Conservation (phyloP, 2,329 filamentous ascomycete species). For the Dissoconium aciculare region DNA sequence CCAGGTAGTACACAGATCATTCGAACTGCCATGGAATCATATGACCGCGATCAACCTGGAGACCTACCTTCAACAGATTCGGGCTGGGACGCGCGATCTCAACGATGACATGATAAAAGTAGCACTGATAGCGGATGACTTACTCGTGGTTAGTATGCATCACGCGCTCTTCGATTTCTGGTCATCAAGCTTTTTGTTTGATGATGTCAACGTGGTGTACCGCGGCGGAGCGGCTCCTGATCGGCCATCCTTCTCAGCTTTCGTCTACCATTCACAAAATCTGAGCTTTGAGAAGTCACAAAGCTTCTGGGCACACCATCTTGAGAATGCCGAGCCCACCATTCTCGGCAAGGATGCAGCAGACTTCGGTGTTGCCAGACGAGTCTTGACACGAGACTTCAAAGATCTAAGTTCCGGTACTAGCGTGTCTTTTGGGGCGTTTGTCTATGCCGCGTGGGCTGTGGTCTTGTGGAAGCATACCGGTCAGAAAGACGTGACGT, state of each 20-base stretch:
- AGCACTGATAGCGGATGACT: no score
- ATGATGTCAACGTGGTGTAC: conserved; percentile 8
- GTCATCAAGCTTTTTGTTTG: conserved; percentile 31
- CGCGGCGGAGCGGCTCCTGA: not conserved
- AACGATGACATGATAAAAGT: no score
- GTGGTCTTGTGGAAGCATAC: not conserved
- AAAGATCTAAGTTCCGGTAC: no score
- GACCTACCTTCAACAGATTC: no score
- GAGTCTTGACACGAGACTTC: no score
- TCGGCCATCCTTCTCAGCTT: not conserved
- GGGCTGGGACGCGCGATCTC: no score
- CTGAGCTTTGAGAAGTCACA: not conserved
- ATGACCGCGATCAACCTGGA: no score
- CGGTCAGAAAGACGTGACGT: not conserved
- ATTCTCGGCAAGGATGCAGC: not conserved
- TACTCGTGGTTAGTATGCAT: conserved; percentile 4
- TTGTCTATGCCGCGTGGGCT: not conserved
- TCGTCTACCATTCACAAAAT: not conserved
- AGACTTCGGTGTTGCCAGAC: no score
- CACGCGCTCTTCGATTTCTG: conserved; percentile 4
- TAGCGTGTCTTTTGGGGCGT: no score
- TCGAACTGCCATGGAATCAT: no score
- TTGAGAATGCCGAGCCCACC: not conserved
- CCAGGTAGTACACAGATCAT: no score
- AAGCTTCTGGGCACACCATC: not conserved